Evolutionary conservation across 2,329 filamentous ascomycete species (phyloP).

Genomic region (Sclerotinia borealis): DNA sequence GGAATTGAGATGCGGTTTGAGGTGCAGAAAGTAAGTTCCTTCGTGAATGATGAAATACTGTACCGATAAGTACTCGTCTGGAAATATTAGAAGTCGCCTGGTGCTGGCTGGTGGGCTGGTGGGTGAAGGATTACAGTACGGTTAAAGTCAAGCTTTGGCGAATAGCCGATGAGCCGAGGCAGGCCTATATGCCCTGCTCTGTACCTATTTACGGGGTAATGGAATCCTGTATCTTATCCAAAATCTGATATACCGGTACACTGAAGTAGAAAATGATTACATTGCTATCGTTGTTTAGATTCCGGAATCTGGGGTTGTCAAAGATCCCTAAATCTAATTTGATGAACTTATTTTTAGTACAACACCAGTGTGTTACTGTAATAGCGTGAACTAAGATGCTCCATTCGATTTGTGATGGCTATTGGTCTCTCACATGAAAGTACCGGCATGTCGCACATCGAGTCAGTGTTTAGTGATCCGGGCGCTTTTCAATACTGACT

Average conservation of each 20-base stretch:
- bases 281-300: neutral
- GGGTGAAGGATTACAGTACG: constrained; percentile 1
- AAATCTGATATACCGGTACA: neutral
- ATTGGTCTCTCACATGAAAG: neutral
- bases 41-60: neutral
- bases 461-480: neutral
- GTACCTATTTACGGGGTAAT: neutral
- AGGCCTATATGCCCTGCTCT: neutral
- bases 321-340: neutral
- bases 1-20: constrained; percentile 5
- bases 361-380: no score
- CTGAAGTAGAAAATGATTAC: constrained; percentile 5
- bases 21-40: constrained; percentile 7
- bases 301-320: neutral
- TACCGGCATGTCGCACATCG: neutral
- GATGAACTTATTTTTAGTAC: neutral
- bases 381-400: neutral
- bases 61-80: neutral
- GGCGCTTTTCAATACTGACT: neutral
- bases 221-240: neutral
- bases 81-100: neutral
- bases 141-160: neutral
- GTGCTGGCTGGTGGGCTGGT: no score
- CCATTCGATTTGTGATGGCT: neutral
- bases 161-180: neutral